These are phyloP conservation scores for Raffaelea ambrosiae DNA, from an alignment of 2,329 filamentous ascomycete species.

Conservation along the genomic window DNA sequence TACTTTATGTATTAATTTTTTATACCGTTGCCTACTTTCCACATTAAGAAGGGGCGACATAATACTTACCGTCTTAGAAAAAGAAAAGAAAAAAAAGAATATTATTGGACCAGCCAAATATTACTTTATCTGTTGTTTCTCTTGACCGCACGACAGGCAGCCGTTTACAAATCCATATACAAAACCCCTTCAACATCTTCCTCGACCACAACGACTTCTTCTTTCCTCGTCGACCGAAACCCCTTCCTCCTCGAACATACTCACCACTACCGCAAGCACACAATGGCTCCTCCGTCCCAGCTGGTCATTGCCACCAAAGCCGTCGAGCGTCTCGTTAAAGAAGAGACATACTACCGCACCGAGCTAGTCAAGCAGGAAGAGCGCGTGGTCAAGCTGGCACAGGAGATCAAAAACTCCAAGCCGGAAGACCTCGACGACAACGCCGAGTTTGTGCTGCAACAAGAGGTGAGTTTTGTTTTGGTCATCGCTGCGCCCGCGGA, in stretches of 20 bases:
- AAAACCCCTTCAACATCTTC: no score
- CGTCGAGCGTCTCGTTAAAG: conserved; percentile 78
- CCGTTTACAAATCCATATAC: no score
- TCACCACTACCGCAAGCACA: neutral
- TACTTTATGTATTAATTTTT: no score
- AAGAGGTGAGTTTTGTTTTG: conserved; percentile 63
- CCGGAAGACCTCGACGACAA: conserved; percentile 58
- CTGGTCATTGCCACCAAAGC: conserved; percentile 73
- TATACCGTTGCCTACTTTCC: no score
- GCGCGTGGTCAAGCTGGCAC: conserved; percentile 60
- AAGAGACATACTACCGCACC: conserved; percentile 83
- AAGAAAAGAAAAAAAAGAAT: no score
- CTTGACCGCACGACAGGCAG: no score
- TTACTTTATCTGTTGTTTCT: no score
- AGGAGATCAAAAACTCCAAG: conserved; percentile 38
- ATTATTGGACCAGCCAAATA: no score
- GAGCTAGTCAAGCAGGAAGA: conserved; percentile 70
- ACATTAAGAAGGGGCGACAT: no score
- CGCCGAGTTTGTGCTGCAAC: conserved; percentile 68
- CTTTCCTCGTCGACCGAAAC: no score
- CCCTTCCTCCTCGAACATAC: neutral
- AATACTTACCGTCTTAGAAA: no score
- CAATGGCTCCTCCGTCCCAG: conserved; percentile 68
- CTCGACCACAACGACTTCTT: no score
- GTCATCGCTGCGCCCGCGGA: conserved; percentile 1